A percentile compares a stretch with the other conserved stretches of the same genome.
Evolutionary conservation across 257 asterid species (phyloP).

Genomic region (Solanum gracilifrons): DNA sequence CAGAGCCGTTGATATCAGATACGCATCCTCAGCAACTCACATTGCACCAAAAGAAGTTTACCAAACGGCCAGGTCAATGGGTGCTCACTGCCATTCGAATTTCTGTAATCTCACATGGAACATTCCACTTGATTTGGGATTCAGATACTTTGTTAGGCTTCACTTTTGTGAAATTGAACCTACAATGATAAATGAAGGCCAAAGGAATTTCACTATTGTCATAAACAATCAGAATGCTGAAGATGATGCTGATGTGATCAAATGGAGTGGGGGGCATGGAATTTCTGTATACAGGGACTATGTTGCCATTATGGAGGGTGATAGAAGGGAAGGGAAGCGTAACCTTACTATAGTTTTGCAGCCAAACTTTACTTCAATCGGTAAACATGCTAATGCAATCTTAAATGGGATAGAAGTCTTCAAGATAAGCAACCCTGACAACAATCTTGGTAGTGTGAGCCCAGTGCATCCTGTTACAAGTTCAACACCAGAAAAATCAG

Average conservation of each 20-base stretch:
- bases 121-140: constrained; percentile 48
- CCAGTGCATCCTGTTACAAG: background rate
- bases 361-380: constrained; percentile 13
- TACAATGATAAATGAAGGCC: constrained; percentile 8
- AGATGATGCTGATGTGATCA: constrained; percentile 16
- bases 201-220: constrained; percentile 20
- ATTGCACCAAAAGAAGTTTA: constrained; percentile 9
- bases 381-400: constrained; percentile 7
- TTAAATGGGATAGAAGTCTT: constrained; percentile 46
- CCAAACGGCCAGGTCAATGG: constrained; percentile 26
- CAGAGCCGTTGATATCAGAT: constrained; percentile 8
- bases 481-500: constrained; percentile 5
- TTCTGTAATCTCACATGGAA: constrained; percentile 32
- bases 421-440: constrained; percentile 63
- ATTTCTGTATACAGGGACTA: constrained; percentile 32
- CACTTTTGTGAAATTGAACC: constrained; percentile 35
- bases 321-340: constrained; percentile 23
- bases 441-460: constrained; percentile 33
- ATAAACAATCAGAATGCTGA: constrained; percentile 45
- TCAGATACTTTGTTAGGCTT: constrained; percentile 54
- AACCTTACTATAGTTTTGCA: constrained; percentile 28
- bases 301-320: constrained; percentile 51
- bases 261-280: constrained; percentile 11
- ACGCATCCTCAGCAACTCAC: constrained; percentile 5
- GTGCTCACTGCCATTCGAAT: constrained; percentile 1